Percentiles rank a stretch among this genome's conserved stretches.
phyloP scores from a whole-genome alignment of 2,329 filamentous ascomycete genomes.

The Acrodontium crateriforme region DNA sequence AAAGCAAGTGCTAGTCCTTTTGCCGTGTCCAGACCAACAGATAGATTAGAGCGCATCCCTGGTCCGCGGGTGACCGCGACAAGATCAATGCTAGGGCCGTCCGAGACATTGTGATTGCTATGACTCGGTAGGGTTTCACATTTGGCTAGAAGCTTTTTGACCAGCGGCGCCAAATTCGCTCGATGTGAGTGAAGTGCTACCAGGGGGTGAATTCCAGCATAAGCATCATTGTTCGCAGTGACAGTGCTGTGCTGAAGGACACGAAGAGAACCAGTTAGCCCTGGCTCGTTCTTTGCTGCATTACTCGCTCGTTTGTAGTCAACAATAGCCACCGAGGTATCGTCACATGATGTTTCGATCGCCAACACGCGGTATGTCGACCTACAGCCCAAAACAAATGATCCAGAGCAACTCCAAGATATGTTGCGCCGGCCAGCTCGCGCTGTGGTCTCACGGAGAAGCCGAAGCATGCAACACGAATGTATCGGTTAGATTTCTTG shows the following conservation, averaged over 20 bases:
- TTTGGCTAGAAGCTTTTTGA: conserved; percentile 45
- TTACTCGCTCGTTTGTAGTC: too few relatives aligned
- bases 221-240: conserved; percentile 64
- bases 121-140: conserved; percentile 5
- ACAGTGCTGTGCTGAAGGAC: conserved; percentile 64
- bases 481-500: too few relatives aligned
- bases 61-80: conserved; percentile 83
- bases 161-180: conserved; percentile 50
- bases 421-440: too few relatives aligned
- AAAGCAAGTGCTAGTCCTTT: conserved; percentile 79
- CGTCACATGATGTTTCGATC: conserved; percentile 81
- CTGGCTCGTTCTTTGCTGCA: not conserved
- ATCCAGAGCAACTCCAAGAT: too few relatives aligned
- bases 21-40: conserved; percentile 65
- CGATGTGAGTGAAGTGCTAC: conserved; percentile 65
- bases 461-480: too few relatives aligned
- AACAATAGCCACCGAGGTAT: conserved; percentile 69
- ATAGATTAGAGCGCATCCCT: conserved; percentile 69
- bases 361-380: too few relatives aligned
- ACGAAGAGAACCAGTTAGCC: conserved; percentile 2
- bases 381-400: too few relatives aligned
- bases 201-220: conserved; percentile 67
- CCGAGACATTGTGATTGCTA: not conserved
- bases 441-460: too few relatives aligned
- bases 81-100: conserved; percentile 52